Evolutionary conservation across 352 stramenopile genomes (phyloP), one percentile per base, ranked within the genome.

Genomic region (Phytophthora nicotianae): DNA sequence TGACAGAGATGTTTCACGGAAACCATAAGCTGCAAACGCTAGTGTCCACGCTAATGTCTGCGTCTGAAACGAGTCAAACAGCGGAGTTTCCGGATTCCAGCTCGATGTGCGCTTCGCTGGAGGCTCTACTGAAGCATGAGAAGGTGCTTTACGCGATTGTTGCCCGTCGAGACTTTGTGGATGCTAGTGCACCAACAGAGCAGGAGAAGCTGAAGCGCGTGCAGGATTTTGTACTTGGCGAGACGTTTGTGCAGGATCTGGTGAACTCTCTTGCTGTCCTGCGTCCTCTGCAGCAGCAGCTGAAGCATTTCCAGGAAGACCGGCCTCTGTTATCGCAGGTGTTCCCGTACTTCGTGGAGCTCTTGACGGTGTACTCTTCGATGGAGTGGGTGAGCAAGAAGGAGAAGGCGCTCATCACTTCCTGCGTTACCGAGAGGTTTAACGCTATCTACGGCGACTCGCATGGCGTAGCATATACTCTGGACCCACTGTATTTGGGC

Each of bases 361-460:
- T 91, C 5, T 27, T 86, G 23, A 65, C 65, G 8, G 66, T 71
- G 32, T 88, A 81, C 51, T 66, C 72, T 24, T 70, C 73, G 13
- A 88, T 89, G 65, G 79, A 89, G 45, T 74, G 73, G 58, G 59
- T 89, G 29, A 88, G 68, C 52, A 88, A 88, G 72, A 91, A 91
- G 50, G 77, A 91, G 59, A 91, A 89, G 58, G 79, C 82, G 16
- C 62, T 91, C 13, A 81, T 91, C 46, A 70, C 72, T 32, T 87
- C 82, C 23, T 89, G 75, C 43, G 66, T 91, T 17, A 77, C 74
- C 17, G 82, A 91, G 38, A 75, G 82, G 1, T 77, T 91, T n/a
- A 70, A 82, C 40, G 74, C 72, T 16, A 84, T 89, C 55, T 91
- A 91, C 27, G 70, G 79, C 4, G 70, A 86, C 17, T 74, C 70